Base-by-base conservation (phyloP, 1,284 basidiomycete species). In the Microbotryum lychnidis-dioicae region DNA sequence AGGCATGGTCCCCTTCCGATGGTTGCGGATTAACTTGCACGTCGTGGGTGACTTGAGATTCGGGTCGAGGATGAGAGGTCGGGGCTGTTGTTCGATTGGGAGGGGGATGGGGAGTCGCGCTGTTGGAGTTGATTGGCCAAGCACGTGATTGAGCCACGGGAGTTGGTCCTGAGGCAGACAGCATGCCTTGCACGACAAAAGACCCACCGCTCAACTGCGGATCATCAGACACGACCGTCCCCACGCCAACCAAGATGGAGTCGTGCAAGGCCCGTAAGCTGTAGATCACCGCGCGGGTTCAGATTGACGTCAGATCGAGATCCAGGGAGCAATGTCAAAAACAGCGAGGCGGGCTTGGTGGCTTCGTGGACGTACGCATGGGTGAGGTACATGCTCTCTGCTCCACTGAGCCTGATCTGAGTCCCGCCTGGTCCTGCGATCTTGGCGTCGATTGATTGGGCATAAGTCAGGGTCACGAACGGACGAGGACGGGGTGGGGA, bases 381-480 rank as follows among this genome's bases (percentile, higher is more conserved):
- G 16, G 94, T 97, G 88, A 98, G 91, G 51, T 84, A 71, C 87
- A 94, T 88, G 74, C 89, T 93, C 72, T 96, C 89, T 45, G 80
- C 76, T 1, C 93, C 87, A 69, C 89, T 93, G 56, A 98, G 79
- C 21, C 83, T 81, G 44, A 98, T 81, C 75, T 92, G 90, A 67
- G 79, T 78, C 8, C 89, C 86, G 18, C 79, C 79, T 6, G 76
- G 75, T 0, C 89, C 91, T 0, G 91, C 91, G 64, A 97, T 94
- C 76, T 91, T 93, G 37, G 84, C 89, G 77, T 98, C 93, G 53
- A 93, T 78, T 1, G 91, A 94, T 74, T 97, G 93, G 2, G 94
- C 94, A 77, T 93, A 98, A 1, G 94, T 96, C 10, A 98, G 77
- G 0, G 93, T 97, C 44, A 82, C 77, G 58, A 73, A 62, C 4